Evolutionary conservation across 1,139 yeast genomes (phyloP).

Genomic region (Geotrichum histeridarum): DNA sequence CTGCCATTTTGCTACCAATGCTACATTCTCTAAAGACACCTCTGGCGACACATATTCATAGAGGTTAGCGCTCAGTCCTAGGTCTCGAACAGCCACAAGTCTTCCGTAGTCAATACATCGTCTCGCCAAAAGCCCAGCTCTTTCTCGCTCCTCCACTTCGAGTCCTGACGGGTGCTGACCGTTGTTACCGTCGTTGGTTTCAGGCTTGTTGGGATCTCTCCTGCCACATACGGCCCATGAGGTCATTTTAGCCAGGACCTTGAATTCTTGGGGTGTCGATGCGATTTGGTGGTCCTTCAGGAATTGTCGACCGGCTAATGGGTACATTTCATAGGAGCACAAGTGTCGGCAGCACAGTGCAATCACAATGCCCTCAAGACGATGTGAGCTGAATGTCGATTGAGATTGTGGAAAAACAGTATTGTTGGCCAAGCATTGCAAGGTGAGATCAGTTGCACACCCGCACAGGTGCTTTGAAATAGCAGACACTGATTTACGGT

Average conservation of each 20-base stretch:
- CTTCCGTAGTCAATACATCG: conserved; percentile 63
- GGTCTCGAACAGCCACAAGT: conserved; percentile 43
- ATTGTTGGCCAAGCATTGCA: conserved; percentile 58
- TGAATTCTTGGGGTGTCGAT: conserved; percentile 42
- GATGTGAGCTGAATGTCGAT: conserved; percentile 18
- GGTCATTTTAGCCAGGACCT: conserved; percentile 55
- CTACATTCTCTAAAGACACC: conserved; percentile 67
- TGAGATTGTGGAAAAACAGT: conserved; percentile 13
- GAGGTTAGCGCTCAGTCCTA: conserved; percentile 43
- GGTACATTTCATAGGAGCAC: conserved; percentile 59
- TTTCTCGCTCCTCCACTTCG: conserved; percentile 46
- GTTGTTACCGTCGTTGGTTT: conserved; percentile 17
- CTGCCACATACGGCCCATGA: conserved; percentile 86
- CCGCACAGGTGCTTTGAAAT: conserved; percentile 90
- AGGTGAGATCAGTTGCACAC: conserved; percentile 83
- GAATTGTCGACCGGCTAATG: conserved; percentile 40
- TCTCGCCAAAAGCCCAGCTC: conserved; percentile 62
- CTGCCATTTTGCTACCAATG: conserved; percentile 41
- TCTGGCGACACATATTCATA: conserved; percentile 55
- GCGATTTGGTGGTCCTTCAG: conserved; percentile 30
- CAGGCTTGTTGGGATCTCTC: conserved; percentile 37
- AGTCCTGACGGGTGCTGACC: conserved; percentile 43
- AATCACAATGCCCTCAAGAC: conserved; percentile 56
- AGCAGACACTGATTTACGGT: conserved; percentile 42
- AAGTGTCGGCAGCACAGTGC: conserved; percentile 96